Evolutionary conservation across 305 asterid species (phyloP), one percentile per base, ranked within the genome.

Genomic region (Rubia balearica): DNA sequence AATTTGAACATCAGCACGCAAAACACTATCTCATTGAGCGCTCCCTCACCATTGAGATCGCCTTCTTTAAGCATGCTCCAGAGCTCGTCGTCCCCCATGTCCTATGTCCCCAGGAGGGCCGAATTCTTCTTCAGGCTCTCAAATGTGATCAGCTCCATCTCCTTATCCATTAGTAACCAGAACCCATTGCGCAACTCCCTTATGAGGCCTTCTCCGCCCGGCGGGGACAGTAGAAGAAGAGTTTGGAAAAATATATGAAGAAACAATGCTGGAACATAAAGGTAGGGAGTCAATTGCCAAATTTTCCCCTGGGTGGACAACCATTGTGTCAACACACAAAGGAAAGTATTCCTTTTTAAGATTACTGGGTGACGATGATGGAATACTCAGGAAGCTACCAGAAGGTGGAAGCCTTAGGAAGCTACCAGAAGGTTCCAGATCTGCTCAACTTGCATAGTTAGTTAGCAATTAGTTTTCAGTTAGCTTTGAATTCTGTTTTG

Each of bases 1-100:
- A 86, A 85, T 83, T 95, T 89, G 75, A 89, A 91, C 97, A 91
- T 91, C 8, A 91, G 86, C 49, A 87, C 95, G 24, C 97, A 91
- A 73, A 91, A 91, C 72, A 89, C 97, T 90, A 83, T 89, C 83
- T 85, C 82, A 73, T 91, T 82, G 17, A 91, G 83, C 0, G 80
- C 90, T 0, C 90, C 92, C 46, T 91, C 97, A 8, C 95, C 88
- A 46, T 91, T 67, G 14, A 83, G 73, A 72, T 91, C 96, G 0
- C 96, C 97, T 79, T 89, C 96, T 24, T 45, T 78, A 27, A 91
- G 17, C 97, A 91, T 91, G 33, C 92, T 79, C 77, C 56, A 68
- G 69, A 91, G 67, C 76, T 91, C 96, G 43, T 89, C 89, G 42
- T 87, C 96, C 8, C 83, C 69, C 77, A 87, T 70, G 72, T 84